A percentile compares a stretch with the other conserved stretches of the same genome.
These are phyloP conservation scores for Naganishia vishniacii DNA, from an alignment of 768 basidiomycete species.

Conservation along the genomic window DNA sequence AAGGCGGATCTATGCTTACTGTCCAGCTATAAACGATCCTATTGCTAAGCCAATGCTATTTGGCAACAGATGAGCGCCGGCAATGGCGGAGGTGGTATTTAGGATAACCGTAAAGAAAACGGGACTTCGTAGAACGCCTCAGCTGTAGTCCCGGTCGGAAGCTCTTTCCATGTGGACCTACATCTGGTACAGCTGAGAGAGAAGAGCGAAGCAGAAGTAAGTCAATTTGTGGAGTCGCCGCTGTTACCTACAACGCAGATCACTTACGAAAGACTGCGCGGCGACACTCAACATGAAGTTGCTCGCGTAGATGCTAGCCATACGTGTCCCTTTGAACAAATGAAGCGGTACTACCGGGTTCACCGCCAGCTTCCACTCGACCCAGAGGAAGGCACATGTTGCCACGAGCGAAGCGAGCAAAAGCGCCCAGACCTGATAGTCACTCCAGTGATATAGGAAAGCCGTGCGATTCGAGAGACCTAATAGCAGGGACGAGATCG, in stretches of 20 bases:
- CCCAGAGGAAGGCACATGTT: slow-evolving; percentile 29
- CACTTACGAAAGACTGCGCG: slow-evolving; percentile 44
- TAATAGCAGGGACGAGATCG: slow-evolving; percentile 40
- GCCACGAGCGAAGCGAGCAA: slow-evolving; percentile 32
- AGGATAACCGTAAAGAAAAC: slow-evolving; percentile 46
- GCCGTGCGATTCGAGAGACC: slow-evolving; percentile 47
- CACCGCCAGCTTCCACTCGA: slow-evolving; percentile 35
- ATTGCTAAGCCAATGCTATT: slow-evolving; percentile 41
- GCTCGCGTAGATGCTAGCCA: slow-evolving; percentile 35
- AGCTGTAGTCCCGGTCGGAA: not conserved
- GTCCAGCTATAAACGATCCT: slow-evolving; percentile 44
- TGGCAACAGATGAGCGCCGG: slow-evolving; percentile 41
- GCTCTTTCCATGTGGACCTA: slow-evolving; percentile 9
- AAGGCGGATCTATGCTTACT: slow-evolving; percentile 30
- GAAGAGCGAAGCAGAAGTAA: slow-evolving; percentile 10
- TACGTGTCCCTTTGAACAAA: slow-evolving; percentile 37
- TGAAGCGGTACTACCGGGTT: slow-evolving; percentile 40
- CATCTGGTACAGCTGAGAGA: slow-evolving; percentile 37
- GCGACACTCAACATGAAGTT: slow-evolving; percentile 42
- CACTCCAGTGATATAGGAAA: slow-evolving; percentile 42
- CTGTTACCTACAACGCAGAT: not conserved
- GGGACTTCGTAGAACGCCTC: slow-evolving; percentile 29
- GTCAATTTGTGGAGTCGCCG: not conserved
- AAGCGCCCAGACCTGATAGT: slow-evolving; percentile 41
- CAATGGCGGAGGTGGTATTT: slow-evolving; percentile 41